These are phyloP conservation scores for Lipomyces oligophaga DNA, from an alignment of 805 yeast species.

Conservation along the genomic window DNA sequence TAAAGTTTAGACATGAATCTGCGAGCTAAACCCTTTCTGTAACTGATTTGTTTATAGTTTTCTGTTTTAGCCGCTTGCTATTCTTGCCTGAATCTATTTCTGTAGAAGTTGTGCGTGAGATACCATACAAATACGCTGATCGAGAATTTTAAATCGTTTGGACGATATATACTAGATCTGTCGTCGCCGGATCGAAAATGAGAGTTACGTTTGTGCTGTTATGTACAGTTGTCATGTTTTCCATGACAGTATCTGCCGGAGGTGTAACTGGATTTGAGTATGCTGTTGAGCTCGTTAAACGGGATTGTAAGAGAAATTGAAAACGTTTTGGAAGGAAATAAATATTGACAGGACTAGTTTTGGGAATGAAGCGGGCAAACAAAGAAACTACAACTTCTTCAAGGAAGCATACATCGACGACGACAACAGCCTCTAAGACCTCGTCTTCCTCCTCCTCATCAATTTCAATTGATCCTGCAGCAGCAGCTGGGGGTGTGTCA, in stretches of 20 bases:
- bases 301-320: slow-evolving; percentile 3
- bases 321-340: too few species aligned
- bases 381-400: background rate
- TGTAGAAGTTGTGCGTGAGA: too few species aligned
- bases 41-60: too few species aligned
- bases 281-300: slow-evolving; percentile 1
- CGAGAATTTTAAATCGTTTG: too few species aligned
- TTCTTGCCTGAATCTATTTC: too few species aligned
- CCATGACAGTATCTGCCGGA: background rate
- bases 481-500: slow-evolving; percentile 39
- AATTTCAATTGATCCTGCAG: slow-evolving; percentile 36
- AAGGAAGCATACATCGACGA: background rate
- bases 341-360: too few species aligned
- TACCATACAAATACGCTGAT: too few species aligned
- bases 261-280: slow-evolving; percentile 2
- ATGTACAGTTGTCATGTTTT: background rate
- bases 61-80: too few species aligned
- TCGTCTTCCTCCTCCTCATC: slow-evolving; percentile 29
- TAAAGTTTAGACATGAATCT: too few species aligned
- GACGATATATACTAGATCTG: too few species aligned
- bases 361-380: background rate
- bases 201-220: background rate
- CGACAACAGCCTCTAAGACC: background rate
- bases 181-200: too few species aligned
- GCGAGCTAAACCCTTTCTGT: too few species aligned